Conservation (phyloP, 129 eudicot species). For the carrot (Daucus carota) region DNA sequence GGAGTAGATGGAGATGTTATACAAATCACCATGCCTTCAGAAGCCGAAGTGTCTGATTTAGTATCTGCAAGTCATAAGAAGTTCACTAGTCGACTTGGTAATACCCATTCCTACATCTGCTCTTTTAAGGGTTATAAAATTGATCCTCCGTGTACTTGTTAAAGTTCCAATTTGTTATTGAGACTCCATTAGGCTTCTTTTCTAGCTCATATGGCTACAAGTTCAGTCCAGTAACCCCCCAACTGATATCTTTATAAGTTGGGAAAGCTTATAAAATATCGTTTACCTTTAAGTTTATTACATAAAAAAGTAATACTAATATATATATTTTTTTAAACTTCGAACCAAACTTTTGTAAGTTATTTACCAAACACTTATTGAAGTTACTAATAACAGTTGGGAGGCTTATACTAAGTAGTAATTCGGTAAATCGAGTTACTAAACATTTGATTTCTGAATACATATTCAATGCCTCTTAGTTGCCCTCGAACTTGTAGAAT, state of each 20-base stretch:
- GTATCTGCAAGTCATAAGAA: conserved; percentile 36
- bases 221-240: too few species aligned
- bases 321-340: too few species aligned
- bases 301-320: too few species aligned
- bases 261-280: too few species aligned
- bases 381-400: neutral
- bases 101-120: neutral
- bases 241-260: too few species aligned
- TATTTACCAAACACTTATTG: too few species aligned
- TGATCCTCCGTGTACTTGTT: too few species aligned
- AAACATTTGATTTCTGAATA: neutral
- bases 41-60: conserved; percentile 50
- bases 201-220: too few species aligned
- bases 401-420: neutral
- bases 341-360: too few species aligned
- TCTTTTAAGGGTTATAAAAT: neutral
- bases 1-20: conserved; percentile 75
- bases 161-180: too few species aligned
- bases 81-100: conserved; percentile 58
- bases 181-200: too few species aligned
- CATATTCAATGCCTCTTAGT: neutral
- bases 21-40: conserved; percentile 59
- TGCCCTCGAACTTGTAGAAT: neutral
- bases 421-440: neutral
- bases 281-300: too few species aligned